These are phyloP conservation scores for Cryptococcus wingfieldii DNA, from an alignment of 1,284 basidiomycete genomes.

Conservation along the genomic window DNA sequence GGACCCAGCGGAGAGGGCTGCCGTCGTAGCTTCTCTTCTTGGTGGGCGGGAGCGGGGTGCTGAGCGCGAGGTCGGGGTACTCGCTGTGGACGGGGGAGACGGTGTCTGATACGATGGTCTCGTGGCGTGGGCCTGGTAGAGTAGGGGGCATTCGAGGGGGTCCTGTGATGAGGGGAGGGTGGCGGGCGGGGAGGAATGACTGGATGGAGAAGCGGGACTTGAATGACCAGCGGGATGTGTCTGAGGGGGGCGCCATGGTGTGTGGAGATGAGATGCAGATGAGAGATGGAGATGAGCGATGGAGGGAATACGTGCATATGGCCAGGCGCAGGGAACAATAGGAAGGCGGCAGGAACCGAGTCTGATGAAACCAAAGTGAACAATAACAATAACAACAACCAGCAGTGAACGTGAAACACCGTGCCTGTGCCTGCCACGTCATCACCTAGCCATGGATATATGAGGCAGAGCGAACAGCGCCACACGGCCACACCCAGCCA, in stretches of 20 bases:
- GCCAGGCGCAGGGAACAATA: no score
- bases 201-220: conserved; percentile 38
- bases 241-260: conserved; percentile 1
- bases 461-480: no score
- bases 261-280: no score
- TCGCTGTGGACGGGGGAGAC: conserved; percentile 23
- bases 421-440: no score
- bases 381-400: no score
- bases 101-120: conserved; percentile 15
- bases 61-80: conserved; percentile 10
- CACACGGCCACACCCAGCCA: no score
- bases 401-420: no score
- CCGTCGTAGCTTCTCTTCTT: neutral
- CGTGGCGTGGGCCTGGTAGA: conserved; percentile 14
- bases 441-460: no score
- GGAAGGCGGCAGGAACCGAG: no score
- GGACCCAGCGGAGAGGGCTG: neutral
- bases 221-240: conserved; percentile 16
- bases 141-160: conserved; percentile 17
- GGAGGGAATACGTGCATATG: no score
- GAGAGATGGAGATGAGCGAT: no score
- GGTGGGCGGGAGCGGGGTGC: conserved; percentile 12
- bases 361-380: no score
- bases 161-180: conserved; percentile 27
- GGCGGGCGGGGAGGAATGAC: conserved; percentile 34